Conservation (phyloP, 371 early-diverging fungal genomes). For the Mortierella sp. region DNA sequence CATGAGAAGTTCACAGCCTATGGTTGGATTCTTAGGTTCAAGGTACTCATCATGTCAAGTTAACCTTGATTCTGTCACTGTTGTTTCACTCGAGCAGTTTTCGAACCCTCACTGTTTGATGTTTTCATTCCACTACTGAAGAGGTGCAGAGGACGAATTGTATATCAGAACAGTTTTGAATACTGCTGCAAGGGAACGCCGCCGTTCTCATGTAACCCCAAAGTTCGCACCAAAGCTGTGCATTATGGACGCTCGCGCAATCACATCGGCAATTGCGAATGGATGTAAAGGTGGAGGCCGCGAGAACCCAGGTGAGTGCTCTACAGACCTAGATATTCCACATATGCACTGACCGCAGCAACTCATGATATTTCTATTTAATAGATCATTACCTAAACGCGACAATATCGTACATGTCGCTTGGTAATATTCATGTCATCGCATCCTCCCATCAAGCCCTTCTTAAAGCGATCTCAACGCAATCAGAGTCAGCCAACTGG, state of each 20-base stretch:
- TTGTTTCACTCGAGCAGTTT: neutral
- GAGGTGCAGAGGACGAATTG: slow-evolving; percentile 46
- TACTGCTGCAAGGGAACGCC: slow-evolving; percentile 26
- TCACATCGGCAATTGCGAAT: slow-evolving; percentile 54
- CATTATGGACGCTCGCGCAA: slow-evolving; percentile 59
- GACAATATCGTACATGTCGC: slow-evolving; percentile 43
- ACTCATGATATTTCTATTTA: slow-evolving; percentile 5
- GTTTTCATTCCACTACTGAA: neutral
- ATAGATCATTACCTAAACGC: slow-evolving; percentile 59
- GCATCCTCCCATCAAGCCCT: slow-evolving; percentile 48
- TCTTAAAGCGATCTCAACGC: slow-evolving; percentile 48
- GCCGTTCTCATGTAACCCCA: neutral
- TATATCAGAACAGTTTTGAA: slow-evolving; percentile 42
- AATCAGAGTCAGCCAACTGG: slow-evolving; percentile 56
- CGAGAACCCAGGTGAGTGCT: slow-evolving; percentile 52
- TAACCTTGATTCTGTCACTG: neutral
- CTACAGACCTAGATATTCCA: neutral
- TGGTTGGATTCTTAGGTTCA: slow-evolving; percentile 51
- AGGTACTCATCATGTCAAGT: slow-evolving; percentile 22
- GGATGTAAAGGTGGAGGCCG: slow-evolving; percentile 57
- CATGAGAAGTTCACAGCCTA: slow-evolving; percentile 51
- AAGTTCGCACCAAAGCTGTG: slow-evolving; percentile 40
- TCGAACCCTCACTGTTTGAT: neutral
- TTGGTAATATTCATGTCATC: slow-evolving; percentile 58
- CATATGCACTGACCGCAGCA: neutral